Evolutionary conservation across 257 asterid species (phyloP), one percentile per base, ranked within the genome.

Genomic region (Ocimum tenuiflorum): DNA sequence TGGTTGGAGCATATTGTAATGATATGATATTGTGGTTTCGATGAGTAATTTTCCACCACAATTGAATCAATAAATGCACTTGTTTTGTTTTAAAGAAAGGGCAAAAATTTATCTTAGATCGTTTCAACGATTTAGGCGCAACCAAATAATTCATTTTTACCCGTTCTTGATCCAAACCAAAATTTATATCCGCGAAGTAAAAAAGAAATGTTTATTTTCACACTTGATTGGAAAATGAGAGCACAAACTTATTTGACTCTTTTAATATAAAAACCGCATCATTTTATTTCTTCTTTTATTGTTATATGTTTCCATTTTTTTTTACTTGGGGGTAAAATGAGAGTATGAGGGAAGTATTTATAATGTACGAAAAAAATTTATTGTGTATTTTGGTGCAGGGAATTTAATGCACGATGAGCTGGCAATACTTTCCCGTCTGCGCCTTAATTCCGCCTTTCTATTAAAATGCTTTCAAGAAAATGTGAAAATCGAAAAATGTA

Each of bases 101-200:
- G n/a, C n/a, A n/a, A n/a, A n/a, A n/a, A n/a, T n/a, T n/a, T n/a
- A n/a, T n/a, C n/a, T n/a, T n/a, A n/a, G n/a, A n/a, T n/a, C n/a
- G n/a, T n/a, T n/a, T n/a, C n/a, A n/a, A n/a, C n/a, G n/a, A n/a
- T n/a, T n/a, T n/a, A n/a, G n/a, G n/a, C n/a, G n/a, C n/a, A n/a
- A n/a, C n/a, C n/a, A n/a, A n/a, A n/a, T n/a, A n/a, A n/a, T n/a
- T n/a, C n/a, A n/a, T 39, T 29, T 47, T 75, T 66, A 65, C 78
- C 70, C 68, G 1, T 70, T 73, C 39, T 11, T 74, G 65, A 20
- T 48, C 47, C 64, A 66, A 70, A 86, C 81, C 86, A 79, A 78
- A 78, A 61, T 20, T 49, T 20, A 0, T 3, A 7, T 24, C 13
- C 13, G 13, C 1, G 0, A 38, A 1, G 13, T 1, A 13, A 38